phyloP scores from a whole-genome alignment of 202 grass and related monocot genomes.

The Carex sylvatica region DNA sequence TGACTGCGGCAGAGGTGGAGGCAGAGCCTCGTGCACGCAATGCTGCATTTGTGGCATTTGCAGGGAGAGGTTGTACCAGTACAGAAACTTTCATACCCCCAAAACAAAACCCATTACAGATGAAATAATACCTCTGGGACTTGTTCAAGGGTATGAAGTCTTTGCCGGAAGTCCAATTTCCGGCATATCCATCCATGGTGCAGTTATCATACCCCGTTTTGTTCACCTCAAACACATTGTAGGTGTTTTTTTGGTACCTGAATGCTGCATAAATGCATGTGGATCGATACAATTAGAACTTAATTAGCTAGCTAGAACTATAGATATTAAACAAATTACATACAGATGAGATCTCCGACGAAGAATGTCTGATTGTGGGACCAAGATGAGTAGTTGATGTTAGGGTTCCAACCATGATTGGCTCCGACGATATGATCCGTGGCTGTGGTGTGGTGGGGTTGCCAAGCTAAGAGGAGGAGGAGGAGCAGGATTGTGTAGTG shows the following conservation, averaged over 20 bases:
- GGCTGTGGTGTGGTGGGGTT: too few relatives aligned
- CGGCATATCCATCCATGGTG: slow-evolving; percentile 67
- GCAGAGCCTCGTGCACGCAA: neutral
- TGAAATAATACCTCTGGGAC: slow-evolving; percentile 64
- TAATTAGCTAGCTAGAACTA: too few relatives aligned
- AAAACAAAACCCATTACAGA: slow-evolving; percentile 79
- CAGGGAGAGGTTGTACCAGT: slow-evolving; percentile 40
- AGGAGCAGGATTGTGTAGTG: too few relatives aligned
- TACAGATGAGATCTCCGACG: too few relatives aligned
- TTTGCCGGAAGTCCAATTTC: slow-evolving; percentile 92
- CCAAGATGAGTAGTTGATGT: too few relatives aligned
- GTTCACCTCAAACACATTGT: slow-evolving; percentile 93
- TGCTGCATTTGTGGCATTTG: neutral
- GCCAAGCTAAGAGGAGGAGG: too few relatives aligned
- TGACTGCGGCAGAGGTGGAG: neutral
- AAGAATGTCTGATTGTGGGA: too few relatives aligned
- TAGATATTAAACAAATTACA: too few relatives aligned
- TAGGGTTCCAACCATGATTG: too few relatives aligned
- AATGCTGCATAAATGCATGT: slow-evolving; percentile 31
- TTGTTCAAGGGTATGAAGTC: slow-evolving; percentile 68
- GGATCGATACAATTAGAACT: too few relatives aligned
- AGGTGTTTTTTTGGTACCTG: slow-evolving; percentile 73
- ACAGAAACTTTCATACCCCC: slow-evolving; percentile 74
- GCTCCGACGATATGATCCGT: too few relatives aligned
- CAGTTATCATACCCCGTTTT: slow-evolving; percentile 79